A percentile compares a stretch with the other conserved stretches of the same genome.
phyloP scores from a whole-genome alignment of 208 protist species.

The Trypanosoma brucei region DNA sequence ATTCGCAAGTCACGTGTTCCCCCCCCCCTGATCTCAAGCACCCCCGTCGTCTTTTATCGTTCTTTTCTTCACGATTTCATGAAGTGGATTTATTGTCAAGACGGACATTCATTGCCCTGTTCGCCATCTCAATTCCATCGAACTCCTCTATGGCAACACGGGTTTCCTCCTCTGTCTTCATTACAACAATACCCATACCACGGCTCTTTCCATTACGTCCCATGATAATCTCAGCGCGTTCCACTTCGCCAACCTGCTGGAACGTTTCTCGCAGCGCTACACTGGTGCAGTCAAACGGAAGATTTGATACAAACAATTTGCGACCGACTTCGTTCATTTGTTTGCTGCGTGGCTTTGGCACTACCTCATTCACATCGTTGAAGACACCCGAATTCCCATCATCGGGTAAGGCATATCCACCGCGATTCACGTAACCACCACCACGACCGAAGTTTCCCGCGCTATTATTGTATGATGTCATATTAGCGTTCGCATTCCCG shows the following conservation, averaged over 20 bases:
- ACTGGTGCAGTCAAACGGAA: constrained; percentile 79
- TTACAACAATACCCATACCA: constrained; percentile 74
- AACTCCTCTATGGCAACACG: constrained; percentile 74
- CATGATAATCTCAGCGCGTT: constrained; percentile 72
- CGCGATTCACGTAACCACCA: constrained; percentile 15
- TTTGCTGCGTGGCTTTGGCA: constrained; percentile 79
- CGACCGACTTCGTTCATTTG: constrained; percentile 62
- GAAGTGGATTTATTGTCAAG: constrained; percentile 53
- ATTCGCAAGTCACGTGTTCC: too few relatives aligned
- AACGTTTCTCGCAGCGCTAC: constrained; percentile 71
- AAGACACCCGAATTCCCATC: constrained; percentile 19
- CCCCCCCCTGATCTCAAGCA: not conserved
- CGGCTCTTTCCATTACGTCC: constrained; percentile 67
- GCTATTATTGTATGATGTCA: constrained; percentile 26
- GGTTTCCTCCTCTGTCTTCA: constrained; percentile 65
- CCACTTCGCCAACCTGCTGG: constrained; percentile 72
- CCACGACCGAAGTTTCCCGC: constrained; percentile 18
- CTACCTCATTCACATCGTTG: constrained; percentile 28
- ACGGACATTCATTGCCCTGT: constrained; percentile 75
- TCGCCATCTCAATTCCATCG: constrained; percentile 83
- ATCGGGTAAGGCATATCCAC: constrained; percentile 18
- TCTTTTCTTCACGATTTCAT: constrained; percentile 2
- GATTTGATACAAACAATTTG: constrained; percentile 76
- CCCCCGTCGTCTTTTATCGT: not conserved
- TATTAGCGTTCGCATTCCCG: not conserved